Base-by-base conservation (phyloP, 1,284 basidiomycete genomes). In the Hypsizygus ulmarius region DNA sequence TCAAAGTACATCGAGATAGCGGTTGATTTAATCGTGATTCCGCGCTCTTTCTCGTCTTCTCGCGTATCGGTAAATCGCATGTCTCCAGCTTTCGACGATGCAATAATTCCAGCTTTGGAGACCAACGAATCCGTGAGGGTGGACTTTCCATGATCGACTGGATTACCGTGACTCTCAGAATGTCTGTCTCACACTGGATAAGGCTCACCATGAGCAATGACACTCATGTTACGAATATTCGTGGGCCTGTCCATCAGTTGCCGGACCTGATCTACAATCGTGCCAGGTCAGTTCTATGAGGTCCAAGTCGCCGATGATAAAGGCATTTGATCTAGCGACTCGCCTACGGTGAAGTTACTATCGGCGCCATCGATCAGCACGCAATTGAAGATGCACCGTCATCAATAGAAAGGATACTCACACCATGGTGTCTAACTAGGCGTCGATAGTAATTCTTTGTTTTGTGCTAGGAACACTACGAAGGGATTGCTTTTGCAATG, bases 1-100 rank as follows among this genome's bases (percentile, higher is more conserved):
- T 93, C 87, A 71, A 99, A 99, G 78, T 97, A 98, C 97, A 99
- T 99, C 54, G 97, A 97, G 71, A 99, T 98, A 67, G 96, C 97
- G 39, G 97, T 99, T 41, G 97, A 99, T 78, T 99, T 99, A 79
- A 99, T 99, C 53, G 97, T 99, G 66, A 99, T 99, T 82, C 97
- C 97, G 77, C 97, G 95, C 72, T 99, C 97, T 71, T 97, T 99
- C 79, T 99, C 97, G 70, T 99, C 97, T 35, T 91, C 85, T 80
- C 96, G 78, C 62, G 97, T 99, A 74, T 99, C 96, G 59, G 93
- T 99, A 72, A 96, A 97, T 62, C 97, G 93, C 82, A 91, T 82
- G 59, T 98, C 95, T 72, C 95, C 96, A 57, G 97, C 94, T 73
- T 97, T 97, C 66, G 93, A 77, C 49, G 79, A 76, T 61, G 97